These are phyloP conservation scores for Solanum hybrid DNA, from an alignment of 305 asterid species.

Conservation along the genomic window DNA sequence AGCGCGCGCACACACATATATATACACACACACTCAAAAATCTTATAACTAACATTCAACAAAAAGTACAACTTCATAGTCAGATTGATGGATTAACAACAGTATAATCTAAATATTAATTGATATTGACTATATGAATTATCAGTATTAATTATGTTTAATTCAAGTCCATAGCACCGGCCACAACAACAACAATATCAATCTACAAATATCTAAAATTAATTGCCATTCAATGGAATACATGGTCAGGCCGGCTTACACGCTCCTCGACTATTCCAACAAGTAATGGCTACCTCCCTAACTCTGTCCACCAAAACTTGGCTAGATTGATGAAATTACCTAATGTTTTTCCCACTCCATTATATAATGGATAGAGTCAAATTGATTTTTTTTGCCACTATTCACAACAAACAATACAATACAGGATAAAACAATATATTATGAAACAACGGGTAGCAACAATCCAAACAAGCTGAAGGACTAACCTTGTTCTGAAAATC, in stretches of 20 bases:
- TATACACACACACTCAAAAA: background rate
- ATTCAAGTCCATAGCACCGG: background rate
- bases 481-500: constrained; percentile 35
- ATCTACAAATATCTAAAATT: background rate
- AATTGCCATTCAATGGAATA: background rate
- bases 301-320: background rate
- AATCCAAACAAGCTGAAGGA: background rate
- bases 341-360: background rate
- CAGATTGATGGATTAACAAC: background rate
- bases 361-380: background rate
- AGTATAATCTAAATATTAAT: background rate
- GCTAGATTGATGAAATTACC: background rate
- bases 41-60: background rate
- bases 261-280: background rate
- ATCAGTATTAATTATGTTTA: background rate
- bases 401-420: background rate
- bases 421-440: background rate
- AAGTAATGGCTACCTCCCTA: background rate
- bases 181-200: background rate
- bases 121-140: background rate
- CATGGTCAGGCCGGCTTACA: background rate
- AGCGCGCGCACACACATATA: background rate
- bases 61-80: background rate
- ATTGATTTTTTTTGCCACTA: background rate
- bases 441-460: constrained; percentile 4